Conservation (phyloP, 2,329 filamentous ascomycete genomes). For the Trichoderma polysporum region DNA sequence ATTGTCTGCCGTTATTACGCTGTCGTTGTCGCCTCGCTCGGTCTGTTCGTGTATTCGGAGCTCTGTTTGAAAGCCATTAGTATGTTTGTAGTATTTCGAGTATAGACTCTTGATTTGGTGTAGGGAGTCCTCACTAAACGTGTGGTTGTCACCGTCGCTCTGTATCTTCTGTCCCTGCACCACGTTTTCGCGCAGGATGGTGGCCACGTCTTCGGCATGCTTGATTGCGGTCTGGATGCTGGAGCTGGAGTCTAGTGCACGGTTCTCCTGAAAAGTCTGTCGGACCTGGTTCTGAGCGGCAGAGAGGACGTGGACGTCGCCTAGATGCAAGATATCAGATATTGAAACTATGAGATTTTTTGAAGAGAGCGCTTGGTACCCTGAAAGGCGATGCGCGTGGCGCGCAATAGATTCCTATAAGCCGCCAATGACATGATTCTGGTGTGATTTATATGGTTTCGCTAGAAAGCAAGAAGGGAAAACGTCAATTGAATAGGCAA, state of each 20-base stretch:
- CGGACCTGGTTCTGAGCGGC: constrained; percentile 75
- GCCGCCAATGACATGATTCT: constrained; percentile 65
- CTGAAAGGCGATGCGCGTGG: constrained; percentile 78
- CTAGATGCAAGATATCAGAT: constrained; percentile 44
- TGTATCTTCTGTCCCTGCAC: constrained; percentile 71
- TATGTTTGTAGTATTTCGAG: neutral
- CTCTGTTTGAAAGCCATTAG: constrained; percentile 48
- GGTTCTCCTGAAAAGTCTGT: constrained; percentile 68
- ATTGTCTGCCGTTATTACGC: constrained; percentile 64
- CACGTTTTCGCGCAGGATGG: constrained; percentile 77
- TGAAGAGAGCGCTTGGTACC: constrained; percentile 49
- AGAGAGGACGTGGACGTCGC: constrained; percentile 65
- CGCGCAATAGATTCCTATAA: constrained; percentile 79
- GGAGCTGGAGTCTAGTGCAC: constrained; percentile 55
- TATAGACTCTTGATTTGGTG: neutral
- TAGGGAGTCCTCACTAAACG: constrained; percentile 57
- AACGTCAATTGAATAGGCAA: neutral
- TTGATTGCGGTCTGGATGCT: constrained; percentile 64
- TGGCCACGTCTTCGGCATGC: constrained; percentile 80
- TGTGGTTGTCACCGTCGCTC: constrained; percentile 43
- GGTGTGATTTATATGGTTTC: neutral
- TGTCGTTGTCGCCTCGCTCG: constrained; percentile 91
- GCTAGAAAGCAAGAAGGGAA: neutral
- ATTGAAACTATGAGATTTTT: neutral
- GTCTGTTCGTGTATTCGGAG: constrained; percentile 87